These are phyloP conservation scores for Helenozyma baotianmanensis DNA, from an alignment of 805 yeast species.

Conservation along the genomic window DNA sequence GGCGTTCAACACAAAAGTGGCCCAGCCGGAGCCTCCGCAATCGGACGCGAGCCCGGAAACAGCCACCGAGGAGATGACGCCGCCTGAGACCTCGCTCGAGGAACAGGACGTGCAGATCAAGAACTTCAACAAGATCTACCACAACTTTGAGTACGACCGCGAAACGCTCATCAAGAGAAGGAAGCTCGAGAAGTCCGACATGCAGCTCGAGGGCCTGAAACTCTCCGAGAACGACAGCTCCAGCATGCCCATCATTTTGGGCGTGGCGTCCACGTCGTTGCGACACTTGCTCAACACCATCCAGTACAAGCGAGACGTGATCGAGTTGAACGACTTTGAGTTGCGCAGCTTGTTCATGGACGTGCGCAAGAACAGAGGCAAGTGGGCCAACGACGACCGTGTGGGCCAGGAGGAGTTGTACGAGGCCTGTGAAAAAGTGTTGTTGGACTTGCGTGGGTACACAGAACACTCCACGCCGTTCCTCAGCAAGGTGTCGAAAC, in stretches of 20 bases:
- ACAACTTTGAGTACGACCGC: constrained; percentile 68
- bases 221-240: constrained; percentile 28
- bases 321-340: constrained; percentile 75
- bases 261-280: constrained; percentile 41
- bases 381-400: constrained; percentile 95
- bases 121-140: constrained; percentile 70
- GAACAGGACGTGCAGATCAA: constrained; percentile 47
- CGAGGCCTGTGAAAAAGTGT: constrained; percentile 96
- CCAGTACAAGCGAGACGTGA: constrained; percentile 71
- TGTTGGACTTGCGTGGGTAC: constrained; percentile 79
- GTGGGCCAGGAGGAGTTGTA: constrained; percentile 97
- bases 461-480: constrained; percentile 97
- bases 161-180: constrained; percentile 73
- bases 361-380: constrained; percentile 90
- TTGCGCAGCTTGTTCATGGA: constrained; percentile 82
- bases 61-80: constrained; percentile 7
- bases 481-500: constrained; percentile 88
- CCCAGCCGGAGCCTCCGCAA: constrained; percentile 7
- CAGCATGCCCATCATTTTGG: constrained; percentile 30
- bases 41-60: constrained; percentile 8
- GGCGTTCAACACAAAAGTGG: constrained; percentile 14
- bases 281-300: constrained; percentile 77
- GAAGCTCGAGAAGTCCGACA: constrained; percentile 75
- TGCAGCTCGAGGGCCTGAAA: constrained; percentile 47
- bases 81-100: constrained; percentile 17